phyloP scores from a whole-genome alignment of 257 asterid species.

The Nicotiana sylvestris region DNA sequence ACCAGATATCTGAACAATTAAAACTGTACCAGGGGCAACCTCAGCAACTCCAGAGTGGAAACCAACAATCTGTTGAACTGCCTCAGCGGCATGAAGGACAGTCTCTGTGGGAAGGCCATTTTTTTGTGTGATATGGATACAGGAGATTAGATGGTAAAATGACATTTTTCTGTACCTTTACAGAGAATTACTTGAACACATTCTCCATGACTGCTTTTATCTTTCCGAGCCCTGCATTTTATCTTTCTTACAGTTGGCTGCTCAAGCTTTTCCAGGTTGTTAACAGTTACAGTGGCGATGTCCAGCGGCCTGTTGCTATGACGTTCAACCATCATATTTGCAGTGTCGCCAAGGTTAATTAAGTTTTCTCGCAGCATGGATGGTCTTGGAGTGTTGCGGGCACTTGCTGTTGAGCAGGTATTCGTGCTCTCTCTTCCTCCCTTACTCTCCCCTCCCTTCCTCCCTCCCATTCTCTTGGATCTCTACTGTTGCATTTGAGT shows the following conservation, averaged over 20 bases:
- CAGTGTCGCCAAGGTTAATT: conserved; percentile 60
- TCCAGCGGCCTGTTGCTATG: conserved; percentile 48
- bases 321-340: conserved; percentile 57
- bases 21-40: conserved; percentile 54
- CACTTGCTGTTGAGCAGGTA: conserved; percentile 67
- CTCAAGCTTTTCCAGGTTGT: conserved; percentile 34
- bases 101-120: conserved; percentile 64
- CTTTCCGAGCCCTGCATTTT: not conserved
- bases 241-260: not conserved
- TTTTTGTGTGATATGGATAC: conserved; percentile 68
- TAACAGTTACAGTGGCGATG: conserved; percentile 37
- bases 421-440: conserved; percentile 14
- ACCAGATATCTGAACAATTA: conserved; percentile 47
- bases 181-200: not conserved
- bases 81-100: conserved; percentile 76
- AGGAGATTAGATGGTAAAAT: conserved; percentile 43
- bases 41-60: conserved; percentile 52
- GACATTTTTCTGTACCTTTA: not conserved
- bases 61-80: conserved; percentile 46
- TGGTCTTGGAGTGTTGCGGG: conserved; percentile 82
- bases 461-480: not conserved
- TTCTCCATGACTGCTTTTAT: not conserved
- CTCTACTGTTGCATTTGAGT: conserved; percentile 6
- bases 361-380: conserved; percentile 69
- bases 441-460: not conserved